Conservation (phyloP, 495 filamentous ascomycete genomes). For the Podospora appendiculata region DNA sequence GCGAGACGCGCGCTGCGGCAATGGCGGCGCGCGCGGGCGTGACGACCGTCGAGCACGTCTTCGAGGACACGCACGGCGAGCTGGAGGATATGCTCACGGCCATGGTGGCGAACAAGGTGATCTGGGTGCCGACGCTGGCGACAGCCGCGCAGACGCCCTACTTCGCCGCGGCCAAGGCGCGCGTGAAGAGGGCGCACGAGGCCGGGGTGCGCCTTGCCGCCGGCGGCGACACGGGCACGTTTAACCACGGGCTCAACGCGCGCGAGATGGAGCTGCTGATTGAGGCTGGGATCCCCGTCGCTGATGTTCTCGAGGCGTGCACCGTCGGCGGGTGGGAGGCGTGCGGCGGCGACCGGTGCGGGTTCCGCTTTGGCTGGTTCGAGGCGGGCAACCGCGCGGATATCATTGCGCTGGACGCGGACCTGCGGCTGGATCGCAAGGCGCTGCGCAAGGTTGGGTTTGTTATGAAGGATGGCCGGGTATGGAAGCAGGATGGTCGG, state of each 20-base stretch:
- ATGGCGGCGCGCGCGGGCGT: conserved; percentile 44
- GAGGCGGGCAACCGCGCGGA: conserved; percentile 40
- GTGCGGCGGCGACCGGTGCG: conserved; percentile 41
- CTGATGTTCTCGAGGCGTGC: conserved; percentile 35
- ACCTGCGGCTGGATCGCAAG: conserved; percentile 24
- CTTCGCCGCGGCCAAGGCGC: conserved; percentile 22
- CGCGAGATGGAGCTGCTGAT: conserved; percentile 44
- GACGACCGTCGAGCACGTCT: conserved; percentile 44
- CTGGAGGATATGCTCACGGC: conserved; percentile 26
- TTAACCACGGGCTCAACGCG: conserved; percentile 42
- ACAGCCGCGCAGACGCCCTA: conserved; percentile 15
- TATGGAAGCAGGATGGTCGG: conserved; percentile 27
- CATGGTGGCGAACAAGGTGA: conserved; percentile 30
- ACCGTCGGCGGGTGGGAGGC: conserved; percentile 45
- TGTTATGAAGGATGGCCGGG: conserved; percentile 44
- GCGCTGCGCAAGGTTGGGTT: conserved; percentile 40
- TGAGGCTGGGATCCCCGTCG: conserved; percentile 40
- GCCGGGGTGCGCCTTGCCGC: conserved; percentile 37
- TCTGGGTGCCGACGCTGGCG: conserved; percentile 45
- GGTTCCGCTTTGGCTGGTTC: conserved; percentile 41
- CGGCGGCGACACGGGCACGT: conserved; percentile 45
- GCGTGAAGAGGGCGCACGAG: conserved; percentile 11
- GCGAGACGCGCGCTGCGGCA: conserved; percentile 30
- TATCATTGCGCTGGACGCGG: conserved; percentile 35
- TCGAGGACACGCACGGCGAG: conserved; percentile 26